phyloP scores from a whole-genome alignment of 2,329 filamentous ascomycete species.

The Penicillium sp. region DNA sequence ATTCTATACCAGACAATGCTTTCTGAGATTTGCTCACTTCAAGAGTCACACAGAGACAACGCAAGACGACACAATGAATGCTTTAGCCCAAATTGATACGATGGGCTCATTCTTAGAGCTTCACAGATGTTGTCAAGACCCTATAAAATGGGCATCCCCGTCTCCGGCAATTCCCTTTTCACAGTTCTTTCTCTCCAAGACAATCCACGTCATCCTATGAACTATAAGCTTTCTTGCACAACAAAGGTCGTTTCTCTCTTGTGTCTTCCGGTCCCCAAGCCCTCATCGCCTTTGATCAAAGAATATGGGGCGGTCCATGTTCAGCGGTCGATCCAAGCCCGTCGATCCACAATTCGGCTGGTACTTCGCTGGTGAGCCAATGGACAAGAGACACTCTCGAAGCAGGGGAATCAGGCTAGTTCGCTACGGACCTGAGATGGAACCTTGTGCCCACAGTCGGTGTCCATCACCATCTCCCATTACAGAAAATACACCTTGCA shows the following conservation, averaged over 20 bases:
- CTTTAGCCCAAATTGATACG: neutral
- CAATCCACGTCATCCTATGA: neutral
- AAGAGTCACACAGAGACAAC: neutral
- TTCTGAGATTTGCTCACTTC: neutral
- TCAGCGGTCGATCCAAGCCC: constrained; percentile 1
- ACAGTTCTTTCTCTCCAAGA: constrained; percentile 2
- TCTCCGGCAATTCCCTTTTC: constrained; percentile 3
- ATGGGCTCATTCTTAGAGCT: constrained; percentile 1
- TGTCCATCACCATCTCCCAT: constrained; percentile 7
- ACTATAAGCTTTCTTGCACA: neutral
- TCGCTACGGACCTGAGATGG: constrained; percentile 1
- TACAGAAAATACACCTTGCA: constrained; percentile 3
- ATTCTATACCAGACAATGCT: neutral
- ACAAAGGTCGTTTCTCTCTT: neutral
- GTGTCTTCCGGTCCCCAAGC: neutral
- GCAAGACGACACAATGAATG: neutral
- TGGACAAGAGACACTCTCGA: constrained; percentile 2
- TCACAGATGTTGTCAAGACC: neutral
- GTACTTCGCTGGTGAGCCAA: constrained; percentile 6
- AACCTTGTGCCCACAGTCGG: constrained; percentile 1
- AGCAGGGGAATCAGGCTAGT: constrained; percentile 1
- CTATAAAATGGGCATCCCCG: neutral
- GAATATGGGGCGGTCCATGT: neutral
- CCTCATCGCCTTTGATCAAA: neutral
- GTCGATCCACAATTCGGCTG: neutral